Evolutionary conservation across 139 green algal species (phyloP).

Genomic region (Chlorella sp.): DNA sequence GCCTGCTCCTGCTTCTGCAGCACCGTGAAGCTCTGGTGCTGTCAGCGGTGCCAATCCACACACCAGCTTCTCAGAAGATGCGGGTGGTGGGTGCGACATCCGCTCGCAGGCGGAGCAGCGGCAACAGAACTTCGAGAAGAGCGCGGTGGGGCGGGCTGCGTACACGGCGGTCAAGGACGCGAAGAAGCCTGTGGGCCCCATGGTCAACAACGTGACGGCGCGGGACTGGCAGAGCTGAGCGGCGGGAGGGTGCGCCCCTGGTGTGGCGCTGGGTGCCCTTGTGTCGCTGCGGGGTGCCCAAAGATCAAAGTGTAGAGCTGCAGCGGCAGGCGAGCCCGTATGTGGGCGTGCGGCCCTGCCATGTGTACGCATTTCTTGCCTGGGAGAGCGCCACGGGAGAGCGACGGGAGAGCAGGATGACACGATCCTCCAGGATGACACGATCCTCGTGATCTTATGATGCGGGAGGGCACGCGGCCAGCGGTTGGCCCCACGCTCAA

Average conservation of each 20-base stretch:
- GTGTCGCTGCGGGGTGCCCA: not conserved
- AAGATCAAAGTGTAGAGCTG: not conserved
- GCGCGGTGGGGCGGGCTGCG: constrained; percentile 25
- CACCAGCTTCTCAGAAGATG: no score
- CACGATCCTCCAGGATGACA: not conserved
- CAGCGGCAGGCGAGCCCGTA: not conserved
- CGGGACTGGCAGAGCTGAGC: not conserved
- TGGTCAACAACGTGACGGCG: not conserved
- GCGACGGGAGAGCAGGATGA: no score
- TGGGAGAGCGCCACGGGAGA: no score
- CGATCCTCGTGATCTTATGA: not conserved
- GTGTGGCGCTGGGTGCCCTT: not conserved
- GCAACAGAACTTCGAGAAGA: constrained; percentile 29
- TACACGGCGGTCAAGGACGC: constrained; percentile 32
- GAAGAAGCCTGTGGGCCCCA: constrained; percentile 2
- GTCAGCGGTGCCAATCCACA: no score
- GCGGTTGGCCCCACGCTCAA: not conserved
- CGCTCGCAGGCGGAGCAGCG: constrained; percentile 21
- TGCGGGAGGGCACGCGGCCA: not conserved
- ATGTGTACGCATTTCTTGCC: no score
- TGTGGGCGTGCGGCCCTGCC: no score
- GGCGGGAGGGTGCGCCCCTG: not conserved
- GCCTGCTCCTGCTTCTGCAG: no score
- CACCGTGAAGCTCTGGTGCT: no score
- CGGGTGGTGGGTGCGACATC: no score